A percentile compares a stretch with the other conserved stretches of the same genome.
Evolutionary conservation across 2,329 filamentous ascomycete species (phyloP).

Genomic region (Pyrenochaeta sp.): DNA sequence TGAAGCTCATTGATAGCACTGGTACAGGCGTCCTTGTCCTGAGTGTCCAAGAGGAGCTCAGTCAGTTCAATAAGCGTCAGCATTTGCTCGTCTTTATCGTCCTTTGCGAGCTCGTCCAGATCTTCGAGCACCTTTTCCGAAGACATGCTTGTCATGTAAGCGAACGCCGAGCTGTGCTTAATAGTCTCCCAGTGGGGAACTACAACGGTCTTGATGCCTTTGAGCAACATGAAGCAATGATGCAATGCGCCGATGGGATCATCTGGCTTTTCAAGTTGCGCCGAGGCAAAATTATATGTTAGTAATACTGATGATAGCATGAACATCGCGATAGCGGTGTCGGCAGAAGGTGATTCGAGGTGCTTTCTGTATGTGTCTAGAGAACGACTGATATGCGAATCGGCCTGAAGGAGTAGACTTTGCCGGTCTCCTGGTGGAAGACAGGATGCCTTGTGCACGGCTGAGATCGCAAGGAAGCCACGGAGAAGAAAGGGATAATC

Average conservation of each 20-base stretch:
- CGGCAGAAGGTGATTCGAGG: slow-evolving; percentile 25
- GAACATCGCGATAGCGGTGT: slow-evolving; percentile 38
- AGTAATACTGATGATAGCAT: slow-evolving; percentile 36
- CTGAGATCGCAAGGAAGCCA: slow-evolving; percentile 38
- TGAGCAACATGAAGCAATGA: slow-evolving; percentile 38
- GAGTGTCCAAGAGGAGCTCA: slow-evolving; percentile 24
- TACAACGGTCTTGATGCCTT: slow-evolving; percentile 36
- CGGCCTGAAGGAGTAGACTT: slow-evolving; percentile 33
- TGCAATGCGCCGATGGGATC: slow-evolving; percentile 36
- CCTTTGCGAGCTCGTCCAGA: slow-evolving; percentile 17
- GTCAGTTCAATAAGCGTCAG: slow-evolving; percentile 31
- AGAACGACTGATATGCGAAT: slow-evolving; percentile 35
- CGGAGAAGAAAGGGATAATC: slow-evolving; percentile 39
- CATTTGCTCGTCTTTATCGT: slow-evolving; percentile 28
- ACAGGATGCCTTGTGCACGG: slow-evolving; percentile 34
- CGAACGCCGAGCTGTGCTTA: slow-evolving; percentile 24
- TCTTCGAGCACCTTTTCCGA: slow-evolving; percentile 13
- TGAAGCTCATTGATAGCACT: slow-evolving; percentile 35
- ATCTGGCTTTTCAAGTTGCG: slow-evolving; percentile 34
- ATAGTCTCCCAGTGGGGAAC: slow-evolving; percentile 30
- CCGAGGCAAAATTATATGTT: slow-evolving; percentile 38
- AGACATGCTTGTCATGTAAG: slow-evolving; percentile 18
- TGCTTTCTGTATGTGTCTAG: slow-evolving; percentile 32
- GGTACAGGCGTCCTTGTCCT: slow-evolving; percentile 29
- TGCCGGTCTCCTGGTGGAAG: slow-evolving; percentile 26